Percentiles rank a stretch among this genome's conserved stretches.
Evolutionary conservation across 2,329 filamentous ascomycete genomes (phyloP).

Genomic region (Monosporascus sp.): DNA sequence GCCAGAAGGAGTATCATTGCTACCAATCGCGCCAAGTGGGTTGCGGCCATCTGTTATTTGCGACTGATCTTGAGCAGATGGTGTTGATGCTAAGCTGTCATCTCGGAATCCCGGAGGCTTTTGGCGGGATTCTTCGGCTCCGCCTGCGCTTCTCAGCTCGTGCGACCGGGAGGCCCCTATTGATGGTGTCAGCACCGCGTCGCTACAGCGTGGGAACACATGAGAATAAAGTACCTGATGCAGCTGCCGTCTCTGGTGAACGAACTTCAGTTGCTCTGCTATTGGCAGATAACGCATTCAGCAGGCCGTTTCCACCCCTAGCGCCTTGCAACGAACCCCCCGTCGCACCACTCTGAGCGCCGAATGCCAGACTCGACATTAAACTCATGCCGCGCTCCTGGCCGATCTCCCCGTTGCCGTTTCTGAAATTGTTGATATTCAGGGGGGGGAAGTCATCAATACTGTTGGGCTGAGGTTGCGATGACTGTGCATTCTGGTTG

Average conservation of each 20-base stretch:
- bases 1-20: constrained; percentile 31
- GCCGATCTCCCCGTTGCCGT: constrained; percentile 51
- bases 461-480: constrained; percentile 42
- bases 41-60: constrained; percentile 33
- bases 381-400: constrained; percentile 48
- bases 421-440: constrained; percentile 38
- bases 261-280: constrained; percentile 44
- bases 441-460: constrained; percentile 60
- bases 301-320: constrained; percentile 52
- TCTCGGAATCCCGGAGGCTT: constrained; percentile 41
- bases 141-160: constrained; percentile 35
- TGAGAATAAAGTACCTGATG: constrained; percentile 26
- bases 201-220: background rate
- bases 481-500: constrained; percentile 39
- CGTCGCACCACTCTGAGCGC: constrained; percentile 37
- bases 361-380: constrained; percentile 51
- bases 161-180: constrained; percentile 35
- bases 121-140: constrained; percentile 41
- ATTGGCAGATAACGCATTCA: constrained; percentile 60
- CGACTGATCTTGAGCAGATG: constrained; percentile 29
- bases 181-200: constrained; percentile 17
- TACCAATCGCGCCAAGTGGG: constrained; percentile 42
- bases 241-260: constrained; percentile 40
- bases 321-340: constrained; percentile 34
- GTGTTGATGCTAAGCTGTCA: constrained; percentile 31